These are phyloP conservation scores for Cryptococcus floricola DNA, from an alignment of 1,284 basidiomycete species.

Conservation along the genomic window DNA sequence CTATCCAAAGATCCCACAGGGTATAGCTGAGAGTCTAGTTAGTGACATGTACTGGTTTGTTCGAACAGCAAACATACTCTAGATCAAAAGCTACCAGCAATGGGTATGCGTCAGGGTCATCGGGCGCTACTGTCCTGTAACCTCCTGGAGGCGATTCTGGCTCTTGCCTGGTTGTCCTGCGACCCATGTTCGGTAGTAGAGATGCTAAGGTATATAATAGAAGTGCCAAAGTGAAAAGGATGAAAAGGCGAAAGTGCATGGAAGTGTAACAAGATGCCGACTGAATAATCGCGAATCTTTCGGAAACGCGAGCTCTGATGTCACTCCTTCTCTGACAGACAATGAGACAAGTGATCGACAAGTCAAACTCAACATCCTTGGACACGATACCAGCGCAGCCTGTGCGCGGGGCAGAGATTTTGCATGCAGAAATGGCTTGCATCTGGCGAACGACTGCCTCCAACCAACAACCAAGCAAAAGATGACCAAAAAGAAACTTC, in stretches of 20 bases:
- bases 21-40: constrained; percentile 59
- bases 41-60: background rate
- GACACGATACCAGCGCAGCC: too few relatives aligned
- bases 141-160: constrained; percentile 14
- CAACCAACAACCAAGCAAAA: too few relatives aligned
- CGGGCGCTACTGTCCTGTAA: constrained; percentile 18
- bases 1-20: constrained; percentile 79
- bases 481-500: too few relatives aligned
- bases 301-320: background rate
- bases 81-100: constrained; percentile 76
- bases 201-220: too few relatives aligned
- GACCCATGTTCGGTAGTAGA: constrained; percentile 10
- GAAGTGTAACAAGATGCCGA: background rate
- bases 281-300: background rate
- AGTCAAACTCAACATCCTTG: background rate
- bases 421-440: too few relatives aligned
- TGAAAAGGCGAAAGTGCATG: background rate
- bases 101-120: constrained; percentile 53
- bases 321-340: background rate
- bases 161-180: constrained; percentile 7
- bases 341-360: background rate
- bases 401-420: too few relatives aligned
- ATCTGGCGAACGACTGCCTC: too few relatives aligned
- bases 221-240: too few relatives aligned
- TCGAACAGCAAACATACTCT: constrained; percentile 57